Conservation (phyloP, 2,329 filamentous ascomycete genomes). For the Didymellaceae sp. region DNA sequence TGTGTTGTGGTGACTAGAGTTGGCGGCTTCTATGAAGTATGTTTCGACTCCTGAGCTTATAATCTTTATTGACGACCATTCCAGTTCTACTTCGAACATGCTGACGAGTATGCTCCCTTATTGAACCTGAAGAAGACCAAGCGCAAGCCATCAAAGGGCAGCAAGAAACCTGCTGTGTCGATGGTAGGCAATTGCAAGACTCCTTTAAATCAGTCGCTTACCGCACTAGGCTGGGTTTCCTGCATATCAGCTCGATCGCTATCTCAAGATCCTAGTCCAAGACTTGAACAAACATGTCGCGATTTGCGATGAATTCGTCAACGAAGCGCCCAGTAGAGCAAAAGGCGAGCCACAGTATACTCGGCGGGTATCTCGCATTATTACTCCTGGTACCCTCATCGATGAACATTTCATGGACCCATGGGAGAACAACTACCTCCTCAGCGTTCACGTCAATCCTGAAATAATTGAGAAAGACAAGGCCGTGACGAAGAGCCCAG, state of each 20-base stretch:
- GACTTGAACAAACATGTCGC: constrained; percentile 91
- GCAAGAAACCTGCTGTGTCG: constrained; percentile 67
- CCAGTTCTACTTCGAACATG: constrained; percentile 89
- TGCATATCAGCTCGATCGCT: constrained; percentile 89
- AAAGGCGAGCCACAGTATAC: constrained; percentile 86
- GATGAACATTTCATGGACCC: constrained; percentile 98
- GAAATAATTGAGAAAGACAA: constrained; percentile 31
- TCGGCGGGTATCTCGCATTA: constrained; percentile 81
- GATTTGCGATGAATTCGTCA: constrained; percentile 89
- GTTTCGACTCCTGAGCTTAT: constrained; percentile 7
- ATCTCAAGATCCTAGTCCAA: constrained; percentile 89
- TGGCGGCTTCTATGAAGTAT: constrained; percentile 89
- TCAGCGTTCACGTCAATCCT: constrained; percentile 73
- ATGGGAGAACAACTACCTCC: constrained; percentile 89
- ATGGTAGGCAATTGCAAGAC: constrained; percentile 68
- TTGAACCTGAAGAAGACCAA: constrained; percentile 85
- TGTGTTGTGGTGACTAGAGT: constrained; percentile 92
- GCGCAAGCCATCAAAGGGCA: constrained; percentile 69
- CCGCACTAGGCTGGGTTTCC: constrained; percentile 80
- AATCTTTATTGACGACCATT: constrained; percentile 19
- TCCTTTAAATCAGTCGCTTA: constrained; percentile 13
- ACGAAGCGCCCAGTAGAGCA: constrained; percentile 71
- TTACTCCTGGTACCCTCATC: constrained; percentile 94
- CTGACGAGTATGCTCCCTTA: constrained; percentile 83
- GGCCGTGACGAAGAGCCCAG: constrained; percentile 34